Percentiles rank a stretch among this genome's conserved stretches.
Evolutionary conservation across 306 rosid genomes (phyloP).

Genomic region (Lablab purpureus): DNA sequence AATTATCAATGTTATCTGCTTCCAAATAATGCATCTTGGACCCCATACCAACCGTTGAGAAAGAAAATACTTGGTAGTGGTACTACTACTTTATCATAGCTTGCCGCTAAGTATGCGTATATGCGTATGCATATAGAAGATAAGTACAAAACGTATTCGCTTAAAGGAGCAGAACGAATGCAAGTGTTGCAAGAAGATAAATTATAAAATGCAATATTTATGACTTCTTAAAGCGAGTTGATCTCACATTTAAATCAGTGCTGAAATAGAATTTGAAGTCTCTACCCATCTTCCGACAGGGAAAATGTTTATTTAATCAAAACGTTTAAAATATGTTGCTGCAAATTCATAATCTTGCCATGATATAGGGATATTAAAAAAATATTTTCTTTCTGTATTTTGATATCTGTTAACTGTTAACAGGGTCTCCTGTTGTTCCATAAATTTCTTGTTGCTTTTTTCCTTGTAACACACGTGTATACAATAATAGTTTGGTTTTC

Average conservation of each 20-base stretch:
- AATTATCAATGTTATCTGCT: conserved; percentile 63
- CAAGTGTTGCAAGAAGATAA: conserved; percentile 44
- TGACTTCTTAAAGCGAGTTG: conserved; percentile 35
- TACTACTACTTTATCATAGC: conserved; percentile 38
- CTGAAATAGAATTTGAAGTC: conserved; percentile 37
- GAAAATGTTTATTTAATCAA: conserved; percentile 38
- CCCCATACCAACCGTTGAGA: conserved; percentile 53
- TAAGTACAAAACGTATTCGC: conserved; percentile 6
- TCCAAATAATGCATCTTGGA: conserved; percentile 64
- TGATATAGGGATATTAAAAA: conserved; percentile 11
- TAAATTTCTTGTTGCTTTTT: neutral
- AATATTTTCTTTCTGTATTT: conserved; percentile 2
- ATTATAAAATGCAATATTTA: conserved; percentile 43
- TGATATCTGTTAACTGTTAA: conserved; percentile 5
- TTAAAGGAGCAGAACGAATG: conserved; percentile 16
- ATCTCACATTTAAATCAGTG: conserved; percentile 53
- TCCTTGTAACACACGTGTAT: conserved; percentile 2
- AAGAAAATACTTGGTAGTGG: conserved; percentile 25
- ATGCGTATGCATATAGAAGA: neutral
- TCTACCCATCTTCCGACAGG: conserved; percentile 36
- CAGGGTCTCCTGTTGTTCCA: neutral
- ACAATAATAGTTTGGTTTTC: neutral
- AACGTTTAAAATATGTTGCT: conserved; percentile 36
- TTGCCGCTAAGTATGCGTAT: conserved; percentile 23
- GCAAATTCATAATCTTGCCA: conserved; percentile 44